phyloP scores from a whole-genome alignment of 2,329 filamentous ascomycete species.

The Harringtonia lauricola region DNA sequence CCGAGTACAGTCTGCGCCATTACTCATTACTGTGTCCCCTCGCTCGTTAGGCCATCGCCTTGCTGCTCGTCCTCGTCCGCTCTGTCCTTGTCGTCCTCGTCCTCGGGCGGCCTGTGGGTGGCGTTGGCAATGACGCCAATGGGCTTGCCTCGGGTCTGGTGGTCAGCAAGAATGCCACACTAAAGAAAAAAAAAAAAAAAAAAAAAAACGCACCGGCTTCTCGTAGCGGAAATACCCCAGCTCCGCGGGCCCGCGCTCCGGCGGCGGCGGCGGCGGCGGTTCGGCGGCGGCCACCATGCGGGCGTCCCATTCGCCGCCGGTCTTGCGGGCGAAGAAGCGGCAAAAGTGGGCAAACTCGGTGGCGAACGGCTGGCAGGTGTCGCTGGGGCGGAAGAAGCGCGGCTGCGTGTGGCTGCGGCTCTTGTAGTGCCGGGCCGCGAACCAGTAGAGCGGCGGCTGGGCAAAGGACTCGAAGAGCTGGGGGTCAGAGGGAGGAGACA shows the following conservation, averaged over 20 bases:
- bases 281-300: constrained; percentile 20
- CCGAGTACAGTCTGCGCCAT: background rate
- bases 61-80: no score
- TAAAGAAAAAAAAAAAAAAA: background rate
- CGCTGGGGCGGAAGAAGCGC: constrained; percentile 26
- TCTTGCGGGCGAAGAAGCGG: constrained; percentile 45
- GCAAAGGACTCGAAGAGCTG: constrained; percentile 59
- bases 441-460: constrained; percentile 48
- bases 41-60: background rate
- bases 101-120: constrained; percentile 4
- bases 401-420: constrained; percentile 25
- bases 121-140: constrained; percentile 15
- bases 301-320: constrained; percentile 48
- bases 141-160: constrained; percentile 16
- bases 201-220: constrained; percentile 27
- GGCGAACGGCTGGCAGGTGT: constrained; percentile 25
- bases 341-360: constrained; percentile 39
- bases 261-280: no score
- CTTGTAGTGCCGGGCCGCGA: constrained; percentile 40
- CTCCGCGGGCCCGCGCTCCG: background rate
- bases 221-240: constrained; percentile 28
- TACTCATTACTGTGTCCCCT: background rate
- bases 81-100: background rate
- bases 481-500: no score
- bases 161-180: background rate